These are phyloP conservation scores for Ascochyta rabiei DNA, from an alignment of 2,329 filamentous ascomycete species.

Conservation along the genomic window DNA sequence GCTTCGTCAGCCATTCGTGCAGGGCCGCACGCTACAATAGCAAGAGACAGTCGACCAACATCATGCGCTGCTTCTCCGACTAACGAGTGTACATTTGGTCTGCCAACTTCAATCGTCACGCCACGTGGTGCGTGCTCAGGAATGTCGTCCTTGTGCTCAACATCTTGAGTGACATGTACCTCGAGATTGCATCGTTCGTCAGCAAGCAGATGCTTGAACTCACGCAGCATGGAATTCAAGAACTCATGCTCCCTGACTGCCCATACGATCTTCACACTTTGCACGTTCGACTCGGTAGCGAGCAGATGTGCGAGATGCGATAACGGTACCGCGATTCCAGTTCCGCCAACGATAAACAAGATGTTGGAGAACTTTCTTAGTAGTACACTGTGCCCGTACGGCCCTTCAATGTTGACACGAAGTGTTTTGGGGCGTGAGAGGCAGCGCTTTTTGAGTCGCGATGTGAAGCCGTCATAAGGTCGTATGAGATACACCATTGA, in stretches of 20 bases:
- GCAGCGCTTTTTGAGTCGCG: constrained; percentile 44
- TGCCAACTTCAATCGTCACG: constrained; percentile 39
- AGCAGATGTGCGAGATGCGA: constrained; percentile 37
- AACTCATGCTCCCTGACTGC: constrained; percentile 42
- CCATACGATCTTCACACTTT: constrained; percentile 41
- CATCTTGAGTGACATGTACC: constrained; percentile 36
- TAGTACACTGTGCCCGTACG: constrained; percentile 54
- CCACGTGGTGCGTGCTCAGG: constrained; percentile 23
- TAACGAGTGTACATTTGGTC: constrained; percentile 48
- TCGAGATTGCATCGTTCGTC: constrained; percentile 36
- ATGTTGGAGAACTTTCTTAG: constrained; percentile 50
- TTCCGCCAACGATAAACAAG: constrained; percentile 46
- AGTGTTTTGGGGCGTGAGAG: constrained; percentile 32
- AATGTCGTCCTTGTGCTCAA: constrained; percentile 30
- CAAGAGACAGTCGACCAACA: constrained; percentile 38
- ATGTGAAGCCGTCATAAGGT: constrained; percentile 59
- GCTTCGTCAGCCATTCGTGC: constrained; percentile 54
- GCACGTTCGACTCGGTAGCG: constrained; percentile 17
- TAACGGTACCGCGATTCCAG: constrained; percentile 42
- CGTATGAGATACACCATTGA: constrained; percentile 57
- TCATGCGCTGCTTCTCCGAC: constrained; percentile 44
- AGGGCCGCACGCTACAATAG: constrained; percentile 55
- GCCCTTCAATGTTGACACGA: constrained; percentile 57
- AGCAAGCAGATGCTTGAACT: constrained; percentile 27
- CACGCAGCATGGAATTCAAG: constrained; percentile 29